Evolutionary conservation across 2,329 filamentous ascomycete genomes (phyloP), one percentile per base, ranked within the genome.

Genomic region (Thelonectria olida): DNA sequence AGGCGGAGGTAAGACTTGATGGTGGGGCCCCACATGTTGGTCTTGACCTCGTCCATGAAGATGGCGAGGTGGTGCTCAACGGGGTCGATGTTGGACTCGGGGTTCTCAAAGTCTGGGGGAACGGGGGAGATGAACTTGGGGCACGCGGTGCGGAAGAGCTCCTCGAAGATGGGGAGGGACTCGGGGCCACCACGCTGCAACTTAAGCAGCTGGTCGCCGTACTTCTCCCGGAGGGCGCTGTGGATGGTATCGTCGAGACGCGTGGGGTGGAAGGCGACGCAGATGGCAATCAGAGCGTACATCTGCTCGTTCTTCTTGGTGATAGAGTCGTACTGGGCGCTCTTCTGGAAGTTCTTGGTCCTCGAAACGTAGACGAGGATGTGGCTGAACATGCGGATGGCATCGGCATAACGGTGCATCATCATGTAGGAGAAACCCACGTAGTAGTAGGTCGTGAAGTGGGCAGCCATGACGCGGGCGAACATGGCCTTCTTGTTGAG

Each of bases 401-500:
- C 96, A 81, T 99, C 96, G 81, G 93, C 92, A 79, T 99, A 99
- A 78, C 96, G 92, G 83, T 96, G 93, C 92, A 98, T 97, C 96
- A 99, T 99, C 95, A 99, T 98, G 90, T 99, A 99, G 71, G 93
- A 97, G 89, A 99, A 99, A 72, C 96, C 96, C 66, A 99, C 95
- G 79, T 98, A 98, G 89, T 99, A 99, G 88, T 98, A 99, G 68
- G 96, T 99, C 71, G 95, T 97, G 84, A 98, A 98, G 85, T 99
- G 96, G 60, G 96, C 96, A 55, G 96, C 95, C 96, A 99, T 98
- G 78, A 99, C 96, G 69, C 96, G 92, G 66, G 96, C 95, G 79
- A 99, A 99, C 92, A 98, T 98, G 80, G 96, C 94, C 86, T 98
- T 98, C 87, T 99, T 99, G 87, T 98, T 99, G 74, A 99, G 90